Base-by-base conservation (phyloP, 2,329 filamentous ascomycete genomes). In the Colletotrichum trifolii region DNA sequence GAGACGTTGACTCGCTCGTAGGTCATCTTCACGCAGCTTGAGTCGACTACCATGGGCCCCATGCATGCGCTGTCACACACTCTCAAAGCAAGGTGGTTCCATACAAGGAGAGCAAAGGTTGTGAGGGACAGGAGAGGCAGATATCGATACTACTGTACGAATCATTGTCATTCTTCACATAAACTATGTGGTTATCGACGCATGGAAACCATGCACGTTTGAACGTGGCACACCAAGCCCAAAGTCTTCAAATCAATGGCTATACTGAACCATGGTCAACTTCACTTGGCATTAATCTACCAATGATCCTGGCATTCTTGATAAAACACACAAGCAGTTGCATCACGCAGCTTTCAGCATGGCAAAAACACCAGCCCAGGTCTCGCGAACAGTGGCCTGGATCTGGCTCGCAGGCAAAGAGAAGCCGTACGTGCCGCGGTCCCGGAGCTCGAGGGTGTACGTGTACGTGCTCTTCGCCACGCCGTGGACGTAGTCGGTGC, bases 281-380 rank as follows among this genome's bases (percentile, higher is more conserved):
- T 25, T 25, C 3, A 25, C 25, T 25, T 25, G 5, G 38, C 6
- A 40, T 40, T 40, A 6, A 10, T 40, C 25, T 25, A 25, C 3
- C 11, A 8, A 25, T 17, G 3, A 15, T 33, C 13, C 3, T 15
- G 43, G 11, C 15, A 8, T 17, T 33, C 47, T 43, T 43, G 2
- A 2, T 25, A 75, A 87, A 25, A 25, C 3, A 4, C 25, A 25
- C 25, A 25, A 3, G 4, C 25, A 25, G 25, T 3, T 25, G 25
- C 63, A 86, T 86, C 33, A 69, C 8, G 63, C 55, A 45, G 55
- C 66, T n/a, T 57, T 45, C n/a, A 66, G 36, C 67, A 69, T 69
- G 1, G 67, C 58, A n/a, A 69, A 25, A 9, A 69, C 66, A 15
- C 66, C 68, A 0, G 66, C 59, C 68, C 68, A 69, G 1, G 68